Conservation (phyloP, 2,329 filamentous ascomycete species). For the Didymella lethalis region DNA sequence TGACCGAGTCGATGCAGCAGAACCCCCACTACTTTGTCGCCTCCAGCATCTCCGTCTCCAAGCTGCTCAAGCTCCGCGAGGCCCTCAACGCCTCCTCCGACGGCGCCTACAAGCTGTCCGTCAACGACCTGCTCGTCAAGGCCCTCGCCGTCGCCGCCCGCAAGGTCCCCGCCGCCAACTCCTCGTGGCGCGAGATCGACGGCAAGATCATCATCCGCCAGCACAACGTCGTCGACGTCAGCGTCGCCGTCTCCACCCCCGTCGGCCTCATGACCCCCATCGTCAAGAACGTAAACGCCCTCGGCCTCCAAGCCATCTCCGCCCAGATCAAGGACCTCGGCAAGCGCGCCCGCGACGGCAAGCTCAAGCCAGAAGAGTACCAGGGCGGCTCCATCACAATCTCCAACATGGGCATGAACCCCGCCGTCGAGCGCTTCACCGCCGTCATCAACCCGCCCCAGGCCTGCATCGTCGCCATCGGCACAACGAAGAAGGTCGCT, state of each 20-base stretch:
- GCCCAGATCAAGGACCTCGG: conserved; percentile 92
- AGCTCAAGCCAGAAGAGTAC: conserved; percentile 99
- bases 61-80: conserved; percentile 94
- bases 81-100: conserved; percentile 88
- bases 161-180: conserved; percentile 96
- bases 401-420: conserved; percentile 99
- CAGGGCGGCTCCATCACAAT: conserved; percentile 99
- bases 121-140: conserved; percentile 99
- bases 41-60: conserved; percentile 86
- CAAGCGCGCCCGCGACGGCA: conserved; percentile 93
- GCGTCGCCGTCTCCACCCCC: conserved; percentile 92
- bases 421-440: conserved; percentile 94
- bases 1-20: conserved; percentile 86
- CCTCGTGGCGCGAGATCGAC: conserved; percentile 83
- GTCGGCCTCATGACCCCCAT: conserved; percentile 96
- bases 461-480: conserved; percentile 92
- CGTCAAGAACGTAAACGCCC: conserved; percentile 84
- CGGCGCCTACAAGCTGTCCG: conserved; percentile 98
- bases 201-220: conserved; percentile 84
- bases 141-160: conserved; percentile 85
- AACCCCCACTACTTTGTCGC: conserved; percentile 99
- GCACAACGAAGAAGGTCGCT: conserved; percentile 94
- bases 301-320: conserved; percentile 89
- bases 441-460: conserved; percentile 99
- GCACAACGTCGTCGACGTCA: conserved; percentile 92